Conservation (phyloP, 208 protist genomes). For the Leishmania martiniquensis region DNA sequence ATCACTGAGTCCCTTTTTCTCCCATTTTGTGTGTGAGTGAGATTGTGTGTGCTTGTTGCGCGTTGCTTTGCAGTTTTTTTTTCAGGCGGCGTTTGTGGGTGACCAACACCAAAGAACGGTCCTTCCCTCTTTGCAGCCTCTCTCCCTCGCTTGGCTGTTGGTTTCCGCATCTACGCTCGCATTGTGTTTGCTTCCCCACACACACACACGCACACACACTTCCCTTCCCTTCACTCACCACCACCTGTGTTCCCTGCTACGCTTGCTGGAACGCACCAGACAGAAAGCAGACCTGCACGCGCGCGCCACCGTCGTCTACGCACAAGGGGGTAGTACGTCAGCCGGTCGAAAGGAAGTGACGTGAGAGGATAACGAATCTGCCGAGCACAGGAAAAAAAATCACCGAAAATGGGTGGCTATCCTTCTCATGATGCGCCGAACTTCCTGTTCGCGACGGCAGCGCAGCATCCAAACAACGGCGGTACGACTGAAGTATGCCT, state of each 20-base stretch:
- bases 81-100: too few relatives aligned
- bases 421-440: slow-evolving; percentile 84
- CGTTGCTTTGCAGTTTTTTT: too few relatives aligned
- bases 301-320: too few relatives aligned
- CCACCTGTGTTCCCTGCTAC: neutral
- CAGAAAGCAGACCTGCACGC: too few relatives aligned
- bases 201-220: neutral
- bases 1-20: too few relatives aligned
- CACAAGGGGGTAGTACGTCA: neutral
- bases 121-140: neutral
- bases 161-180: too few relatives aligned
- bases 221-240: too few relatives aligned
- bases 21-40: neutral
- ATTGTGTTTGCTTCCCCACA: neutral
- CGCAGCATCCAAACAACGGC: slow-evolving; percentile 52
- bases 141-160: too few relatives aligned
- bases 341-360: neutral
- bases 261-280: neutral
- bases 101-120: too few relatives aligned
- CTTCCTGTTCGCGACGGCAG: slow-evolving; percentile 80
- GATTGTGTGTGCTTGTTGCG: slow-evolving; percentile 2
- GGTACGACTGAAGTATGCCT: slow-evolving; percentile 72
- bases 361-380: too few relatives aligned
- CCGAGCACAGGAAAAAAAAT: neutral
- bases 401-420: slow-evolving; percentile 71